These are phyloP conservation scores for Paraphaeosphaeria sporulosa DNA, from an alignment of 2,329 filamentous ascomycete genomes.

Conservation along the genomic window DNA sequence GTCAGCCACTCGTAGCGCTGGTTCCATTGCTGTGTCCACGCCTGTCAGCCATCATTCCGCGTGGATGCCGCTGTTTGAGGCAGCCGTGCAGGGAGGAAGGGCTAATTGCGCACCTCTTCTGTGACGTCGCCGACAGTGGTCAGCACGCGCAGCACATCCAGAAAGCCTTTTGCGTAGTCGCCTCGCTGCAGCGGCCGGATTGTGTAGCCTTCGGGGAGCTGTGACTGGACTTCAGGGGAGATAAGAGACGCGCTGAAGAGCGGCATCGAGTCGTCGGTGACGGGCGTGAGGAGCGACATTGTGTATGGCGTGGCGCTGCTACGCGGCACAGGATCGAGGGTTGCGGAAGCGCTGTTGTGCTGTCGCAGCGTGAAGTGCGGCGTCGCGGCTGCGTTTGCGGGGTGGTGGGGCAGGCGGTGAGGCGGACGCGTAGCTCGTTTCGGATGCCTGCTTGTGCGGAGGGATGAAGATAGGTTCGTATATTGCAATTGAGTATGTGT, in stretches of 20 bases:
- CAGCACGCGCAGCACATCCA: conserved; percentile 89
- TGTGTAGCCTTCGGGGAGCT: conserved; percentile 81
- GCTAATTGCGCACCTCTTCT: conserved; percentile 59
- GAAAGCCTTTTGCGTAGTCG: conserved; percentile 83
- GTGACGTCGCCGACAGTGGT: conserved; percentile 91
- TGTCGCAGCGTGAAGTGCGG: background rate
- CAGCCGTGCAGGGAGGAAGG: background rate
- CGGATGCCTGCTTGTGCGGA: conserved; percentile 1
- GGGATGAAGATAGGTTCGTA: background rate
- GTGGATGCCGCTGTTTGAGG: background rate
- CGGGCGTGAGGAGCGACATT: conserved; percentile 24
- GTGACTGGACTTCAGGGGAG: conserved; percentile 74
- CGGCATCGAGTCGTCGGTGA: conserved; percentile 51
- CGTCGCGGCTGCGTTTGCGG: conserved; percentile 2
- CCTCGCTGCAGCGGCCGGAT: conserved; percentile 79
- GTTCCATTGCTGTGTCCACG: conserved; percentile 62
- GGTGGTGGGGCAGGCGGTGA: conserved; percentile 10
- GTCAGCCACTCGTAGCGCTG: conserved; percentile 85
- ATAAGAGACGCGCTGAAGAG: conserved; percentile 83
- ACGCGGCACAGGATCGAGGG: background rate
- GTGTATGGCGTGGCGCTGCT: background rate
- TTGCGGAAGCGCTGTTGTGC: background rate
- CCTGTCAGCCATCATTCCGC: background rate
- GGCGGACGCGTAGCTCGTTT: conserved; percentile 8
- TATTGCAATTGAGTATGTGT: conserved; percentile 2